Evolutionary conservation across 805 yeast genomes (phyloP).

Genomic region (Kockiozyma suomiensis): DNA sequence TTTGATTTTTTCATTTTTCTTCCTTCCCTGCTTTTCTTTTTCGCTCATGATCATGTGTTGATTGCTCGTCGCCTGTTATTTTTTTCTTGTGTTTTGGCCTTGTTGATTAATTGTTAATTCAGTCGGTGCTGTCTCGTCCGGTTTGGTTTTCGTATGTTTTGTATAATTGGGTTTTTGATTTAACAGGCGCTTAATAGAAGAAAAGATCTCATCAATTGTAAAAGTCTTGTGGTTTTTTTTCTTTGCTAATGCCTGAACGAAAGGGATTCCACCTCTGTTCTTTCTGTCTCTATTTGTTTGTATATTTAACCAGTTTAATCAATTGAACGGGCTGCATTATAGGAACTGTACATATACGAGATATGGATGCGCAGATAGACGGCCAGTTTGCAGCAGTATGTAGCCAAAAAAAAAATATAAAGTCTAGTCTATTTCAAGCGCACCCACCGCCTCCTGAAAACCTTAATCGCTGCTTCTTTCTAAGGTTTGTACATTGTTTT

Average conservation of each 20-base stretch:
- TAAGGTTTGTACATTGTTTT: no score
- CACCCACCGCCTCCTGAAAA: no score
- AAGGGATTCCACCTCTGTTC: no score
- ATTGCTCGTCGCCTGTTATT: not conserved
- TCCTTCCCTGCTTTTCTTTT: not conserved
- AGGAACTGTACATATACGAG: no score
- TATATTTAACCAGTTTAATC: no score
- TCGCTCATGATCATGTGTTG: not conserved
- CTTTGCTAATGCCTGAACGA: not conserved
- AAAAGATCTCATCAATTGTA: not conserved
- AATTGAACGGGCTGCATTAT: no score
- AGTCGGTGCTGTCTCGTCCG: constrained; percentile 4
- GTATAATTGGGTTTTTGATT: constrained; percentile 11
- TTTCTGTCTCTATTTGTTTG: no score
- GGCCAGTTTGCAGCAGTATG: no score
- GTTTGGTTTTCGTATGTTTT: not conserved
- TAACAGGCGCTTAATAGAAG: constrained; percentile 12
- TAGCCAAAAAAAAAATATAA: no score
- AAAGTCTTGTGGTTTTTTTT: not conserved
- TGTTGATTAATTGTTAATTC: constrained; percentile 9
- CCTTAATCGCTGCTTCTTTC: no score
- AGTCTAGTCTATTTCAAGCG: no score
- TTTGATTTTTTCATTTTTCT: not conserved
- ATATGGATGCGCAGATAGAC: no score
- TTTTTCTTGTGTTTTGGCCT: constrained; percentile 1